A percentile compares a stretch with the other conserved stretches of the same genome.
Evolutionary conservation across 306 rosid species (phyloP).

Genomic region (Prunus kanzakura): DNA sequence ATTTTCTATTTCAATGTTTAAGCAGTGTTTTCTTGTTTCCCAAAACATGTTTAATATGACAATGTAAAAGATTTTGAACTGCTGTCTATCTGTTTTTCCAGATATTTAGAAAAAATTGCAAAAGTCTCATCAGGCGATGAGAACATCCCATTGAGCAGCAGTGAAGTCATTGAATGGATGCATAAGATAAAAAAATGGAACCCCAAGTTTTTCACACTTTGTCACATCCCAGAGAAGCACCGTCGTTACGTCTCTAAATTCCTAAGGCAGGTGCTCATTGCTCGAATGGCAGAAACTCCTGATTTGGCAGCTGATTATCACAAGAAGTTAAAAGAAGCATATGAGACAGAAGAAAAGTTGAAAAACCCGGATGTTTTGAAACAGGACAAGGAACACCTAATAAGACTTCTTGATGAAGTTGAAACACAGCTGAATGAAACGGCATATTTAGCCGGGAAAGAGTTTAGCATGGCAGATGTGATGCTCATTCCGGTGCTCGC

Average conservation of each 20-base stretch:
- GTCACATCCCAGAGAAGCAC: constrained; percentile 70
- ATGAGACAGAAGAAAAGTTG: constrained; percentile 75
- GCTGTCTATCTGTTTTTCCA: constrained; percentile 33
- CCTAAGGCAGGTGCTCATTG: constrained; percentile 67
- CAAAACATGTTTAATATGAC: background rate
- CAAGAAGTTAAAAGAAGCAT: constrained; percentile 68
- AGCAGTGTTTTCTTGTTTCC: background rate
- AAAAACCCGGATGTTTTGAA: constrained; percentile 48
- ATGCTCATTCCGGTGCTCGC: constrained; percentile 69
- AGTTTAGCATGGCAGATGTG: constrained; percentile 84
- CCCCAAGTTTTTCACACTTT: constrained; percentile 66
- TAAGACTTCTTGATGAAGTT: constrained; percentile 64
- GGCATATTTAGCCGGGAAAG: constrained; percentile 64
- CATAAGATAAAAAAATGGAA: constrained; percentile 87
- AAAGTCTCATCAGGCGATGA: constrained; percentile 59
- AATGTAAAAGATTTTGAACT: constrained; percentile 3
- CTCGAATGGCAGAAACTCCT: constrained; percentile 87
- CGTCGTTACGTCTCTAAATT: constrained; percentile 62
- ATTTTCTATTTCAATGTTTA: background rate
- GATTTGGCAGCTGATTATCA: constrained; percentile 86
- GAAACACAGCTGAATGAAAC: constrained; percentile 63
- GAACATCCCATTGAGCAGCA: constrained; percentile 33
- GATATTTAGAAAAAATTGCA: constrained; percentile 92
- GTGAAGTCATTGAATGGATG: constrained; percentile 86
- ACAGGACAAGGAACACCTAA: constrained; percentile 58